phyloP scores from a whole-genome alignment of 2,329 filamentous ascomycete species.

The Rhynchosporium secalis region DNA sequence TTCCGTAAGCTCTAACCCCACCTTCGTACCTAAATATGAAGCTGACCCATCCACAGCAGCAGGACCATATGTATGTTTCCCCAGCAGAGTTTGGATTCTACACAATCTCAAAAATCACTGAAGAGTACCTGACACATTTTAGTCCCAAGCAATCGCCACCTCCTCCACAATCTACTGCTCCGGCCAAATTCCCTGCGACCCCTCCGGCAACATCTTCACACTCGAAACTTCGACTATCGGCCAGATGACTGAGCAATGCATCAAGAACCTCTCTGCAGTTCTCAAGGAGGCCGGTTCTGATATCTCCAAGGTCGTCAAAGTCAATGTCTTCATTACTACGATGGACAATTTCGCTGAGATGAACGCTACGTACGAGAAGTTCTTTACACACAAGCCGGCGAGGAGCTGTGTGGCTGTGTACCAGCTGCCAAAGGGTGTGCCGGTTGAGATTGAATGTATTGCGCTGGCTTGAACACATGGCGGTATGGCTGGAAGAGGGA shows the following conservation, averaged over 20 bases:
- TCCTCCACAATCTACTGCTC: conserved; percentile 67
- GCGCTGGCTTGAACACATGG: conserved; percentile 57
- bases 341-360: conserved; percentile 65
- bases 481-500: not conserved
- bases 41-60: conserved; percentile 28
- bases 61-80: conserved; percentile 33
- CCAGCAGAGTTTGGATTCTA: conserved; percentile 9
- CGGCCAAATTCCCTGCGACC: conserved; percentile 46
- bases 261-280: conserved; percentile 83
- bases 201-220: conserved; percentile 38
- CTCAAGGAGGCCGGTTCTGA: conserved; percentile 79
- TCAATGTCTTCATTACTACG: conserved; percentile 75
- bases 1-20: conserved; percentile 34
- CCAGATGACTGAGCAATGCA: conserved; percentile 65
- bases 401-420: conserved; percentile 90
- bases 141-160: conserved; percentile 68
- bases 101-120: too few species aligned
- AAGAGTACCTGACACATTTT: conserved; percentile 18
- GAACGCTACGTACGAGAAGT: conserved; percentile 55
- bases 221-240: conserved; percentile 59
- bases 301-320: conserved; percentile 84
- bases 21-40: not conserved
- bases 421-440: conserved; percentile 82
- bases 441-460: conserved; percentile 91
- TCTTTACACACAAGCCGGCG: conserved; percentile 84